These are phyloP conservation scores for Aristolochia fimbriata DNA, from an alignment of 164 flowering plant genomes.

Conservation along the genomic window DNA sequence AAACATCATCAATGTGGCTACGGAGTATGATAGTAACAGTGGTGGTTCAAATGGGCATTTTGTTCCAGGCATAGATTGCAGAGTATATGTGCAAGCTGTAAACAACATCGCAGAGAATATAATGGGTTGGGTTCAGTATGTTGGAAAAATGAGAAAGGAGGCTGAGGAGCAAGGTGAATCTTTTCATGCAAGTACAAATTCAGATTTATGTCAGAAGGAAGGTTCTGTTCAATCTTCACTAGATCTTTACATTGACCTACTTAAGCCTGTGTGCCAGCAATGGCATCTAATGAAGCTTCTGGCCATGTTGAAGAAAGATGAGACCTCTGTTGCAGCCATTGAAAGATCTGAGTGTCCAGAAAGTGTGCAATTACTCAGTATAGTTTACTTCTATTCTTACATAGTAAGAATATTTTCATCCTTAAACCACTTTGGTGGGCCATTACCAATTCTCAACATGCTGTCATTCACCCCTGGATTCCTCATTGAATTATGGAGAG, in stretches of 20 bases:
- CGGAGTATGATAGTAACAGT: constrained; percentile 33
- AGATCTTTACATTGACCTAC: constrained; percentile 41
- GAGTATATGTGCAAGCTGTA: constrained; percentile 49
- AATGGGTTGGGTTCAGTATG: constrained; percentile 31
- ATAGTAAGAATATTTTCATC: constrained; percentile 65
- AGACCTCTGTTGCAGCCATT: constrained; percentile 7
- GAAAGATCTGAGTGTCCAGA: constrained; percentile 4
- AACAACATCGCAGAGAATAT: constrained; percentile 48
- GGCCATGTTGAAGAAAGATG: constrained; percentile 23
- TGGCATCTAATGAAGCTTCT: constrained; percentile 80
- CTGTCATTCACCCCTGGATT: constrained; percentile 88
- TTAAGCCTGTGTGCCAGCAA: constrained; percentile 70
- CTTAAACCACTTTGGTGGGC: constrained; percentile 46
- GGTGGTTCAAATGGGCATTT: constrained; percentile 26
- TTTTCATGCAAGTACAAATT: constrained; percentile 11
- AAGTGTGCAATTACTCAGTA: constrained; percentile 46
- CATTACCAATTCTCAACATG: constrained; percentile 78
- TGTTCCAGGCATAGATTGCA: constrained; percentile 31
- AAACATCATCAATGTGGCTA: constrained; percentile 56
- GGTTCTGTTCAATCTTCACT: constrained; percentile 20
- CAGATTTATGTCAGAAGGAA: constrained; percentile 16
- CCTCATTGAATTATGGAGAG: constrained; percentile 54
- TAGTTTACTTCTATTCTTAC: constrained; percentile 58
- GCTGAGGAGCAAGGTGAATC: constrained; percentile 20
- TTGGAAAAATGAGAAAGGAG: constrained; percentile 27